phyloP scores from a whole-genome alignment of 176 grass and related monocot species.

The Elymus sibiricus region DNA sequence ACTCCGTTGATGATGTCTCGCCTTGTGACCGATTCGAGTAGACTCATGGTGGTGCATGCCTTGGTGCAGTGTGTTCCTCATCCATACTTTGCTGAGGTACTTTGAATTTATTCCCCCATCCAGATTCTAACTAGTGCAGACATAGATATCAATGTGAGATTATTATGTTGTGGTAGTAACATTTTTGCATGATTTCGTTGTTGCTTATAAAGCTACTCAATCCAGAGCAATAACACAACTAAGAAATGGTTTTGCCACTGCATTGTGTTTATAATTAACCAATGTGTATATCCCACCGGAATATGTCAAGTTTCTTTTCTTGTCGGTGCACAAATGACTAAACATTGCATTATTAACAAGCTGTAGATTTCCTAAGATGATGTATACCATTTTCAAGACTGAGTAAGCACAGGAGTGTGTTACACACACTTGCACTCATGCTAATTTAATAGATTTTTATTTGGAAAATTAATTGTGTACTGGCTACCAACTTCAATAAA shows the following conservation, averaged over 20 bases:
- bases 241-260: background rate
- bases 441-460: background rate
- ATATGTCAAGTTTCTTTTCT: background rate
- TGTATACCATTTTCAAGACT: background rate
- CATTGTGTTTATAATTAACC: background rate
- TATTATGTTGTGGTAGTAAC: background rate
- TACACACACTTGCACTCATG: background rate
- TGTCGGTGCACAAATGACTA: background rate
- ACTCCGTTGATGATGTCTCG: background rate
- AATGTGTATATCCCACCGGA: background rate
- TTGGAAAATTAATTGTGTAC: background rate
- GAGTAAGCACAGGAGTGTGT: background rate
- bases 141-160: background rate
- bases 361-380: background rate
- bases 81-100: background rate
- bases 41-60: conserved; percentile 5
- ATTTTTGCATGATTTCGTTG: background rate
- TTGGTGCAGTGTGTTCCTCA: background rate
- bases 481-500: background rate
- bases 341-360: background rate
- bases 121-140: background rate
- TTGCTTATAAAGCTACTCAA: background rate
- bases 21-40: background rate
- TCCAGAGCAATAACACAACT: background rate
- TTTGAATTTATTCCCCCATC: background rate